phyloP scores from a whole-genome alignment of 345 rosid species.

The Camelina neglecta region DNA sequence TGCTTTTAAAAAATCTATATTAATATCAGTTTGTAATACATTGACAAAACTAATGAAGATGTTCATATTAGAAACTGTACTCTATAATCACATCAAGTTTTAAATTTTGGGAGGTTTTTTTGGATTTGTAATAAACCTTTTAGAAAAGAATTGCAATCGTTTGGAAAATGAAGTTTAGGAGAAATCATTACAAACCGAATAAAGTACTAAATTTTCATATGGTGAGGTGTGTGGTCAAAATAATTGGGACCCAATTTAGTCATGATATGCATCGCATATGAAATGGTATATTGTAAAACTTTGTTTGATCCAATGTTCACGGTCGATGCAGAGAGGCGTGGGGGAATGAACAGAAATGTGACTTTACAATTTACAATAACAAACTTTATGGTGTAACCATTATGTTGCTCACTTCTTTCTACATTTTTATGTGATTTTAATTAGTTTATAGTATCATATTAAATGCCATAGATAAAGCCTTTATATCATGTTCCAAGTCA shows the following conservation, averaged over 20 bases:
- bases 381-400: constrained; percentile 43
- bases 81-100: constrained; percentile 1
- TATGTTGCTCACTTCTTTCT: constrained; percentile 39
- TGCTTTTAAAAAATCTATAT: background rate
- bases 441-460: constrained; percentile 21
- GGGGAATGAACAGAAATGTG: constrained; percentile 48
- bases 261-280: constrained; percentile 25
- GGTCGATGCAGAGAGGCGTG: constrained; percentile 45
- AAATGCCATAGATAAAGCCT: constrained; percentile 27
- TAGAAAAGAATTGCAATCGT: background rate
- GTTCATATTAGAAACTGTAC: background rate
- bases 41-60: background rate
- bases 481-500: constrained; percentile 44
- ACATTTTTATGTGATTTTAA: constrained; percentile 28
- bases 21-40: background rate
- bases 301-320: constrained; percentile 37
- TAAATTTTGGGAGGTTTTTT: background rate
- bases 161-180: background rate
- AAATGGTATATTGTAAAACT: constrained; percentile 1
- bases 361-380: constrained; percentile 42
- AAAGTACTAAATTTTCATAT: background rate
- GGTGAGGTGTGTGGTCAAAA: constrained; percentile 20
- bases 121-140: background rate
- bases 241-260: constrained; percentile 37
- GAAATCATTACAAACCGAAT: constrained; percentile 20